Evolutionary conservation across 805 yeast species (phyloP).

Genomic region (Schizosaccharomyces osmophilus): DNA sequence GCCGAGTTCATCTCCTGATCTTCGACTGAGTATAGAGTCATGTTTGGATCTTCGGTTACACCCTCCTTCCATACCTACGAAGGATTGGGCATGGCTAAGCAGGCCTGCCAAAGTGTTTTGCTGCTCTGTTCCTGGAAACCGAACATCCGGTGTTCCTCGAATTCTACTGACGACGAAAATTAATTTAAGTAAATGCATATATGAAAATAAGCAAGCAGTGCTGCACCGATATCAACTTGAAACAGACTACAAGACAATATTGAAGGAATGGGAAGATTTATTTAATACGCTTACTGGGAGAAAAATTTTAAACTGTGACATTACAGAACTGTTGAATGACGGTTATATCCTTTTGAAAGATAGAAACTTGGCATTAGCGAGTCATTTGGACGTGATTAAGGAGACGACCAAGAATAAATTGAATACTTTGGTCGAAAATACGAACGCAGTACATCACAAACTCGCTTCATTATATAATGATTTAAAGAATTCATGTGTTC

Average conservation of each 20-base stretch:
- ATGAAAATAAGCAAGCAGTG: not conserved
- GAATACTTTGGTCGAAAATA: not conserved
- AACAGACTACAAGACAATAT: not conserved
- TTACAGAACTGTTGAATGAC: not conserved
- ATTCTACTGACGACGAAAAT: not conserved
- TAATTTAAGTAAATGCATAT: not conserved
- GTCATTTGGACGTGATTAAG: not conserved
- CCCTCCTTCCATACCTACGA: not conserved
- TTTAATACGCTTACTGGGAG: not conserved
- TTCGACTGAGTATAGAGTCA: not conserved
- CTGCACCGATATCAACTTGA: not conserved
- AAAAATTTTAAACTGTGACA: not conserved
- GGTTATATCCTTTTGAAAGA: not conserved
- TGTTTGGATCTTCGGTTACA: not conserved
- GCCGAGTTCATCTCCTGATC: not conserved
- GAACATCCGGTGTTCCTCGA: not conserved
- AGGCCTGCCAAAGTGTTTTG: not conserved
- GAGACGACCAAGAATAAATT: not conserved
- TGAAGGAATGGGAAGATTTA: not conserved
- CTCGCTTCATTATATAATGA: not conserved
- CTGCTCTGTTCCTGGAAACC: not conserved
- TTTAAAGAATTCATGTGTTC: not conserved
- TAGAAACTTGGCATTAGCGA: not conserved
- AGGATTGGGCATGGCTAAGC: not conserved
- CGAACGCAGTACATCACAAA: not conserved